These are phyloP conservation scores for Acarospora socialis DNA, from an alignment of 2,329 filamentous ascomycete species.

Conservation along the genomic window DNA sequence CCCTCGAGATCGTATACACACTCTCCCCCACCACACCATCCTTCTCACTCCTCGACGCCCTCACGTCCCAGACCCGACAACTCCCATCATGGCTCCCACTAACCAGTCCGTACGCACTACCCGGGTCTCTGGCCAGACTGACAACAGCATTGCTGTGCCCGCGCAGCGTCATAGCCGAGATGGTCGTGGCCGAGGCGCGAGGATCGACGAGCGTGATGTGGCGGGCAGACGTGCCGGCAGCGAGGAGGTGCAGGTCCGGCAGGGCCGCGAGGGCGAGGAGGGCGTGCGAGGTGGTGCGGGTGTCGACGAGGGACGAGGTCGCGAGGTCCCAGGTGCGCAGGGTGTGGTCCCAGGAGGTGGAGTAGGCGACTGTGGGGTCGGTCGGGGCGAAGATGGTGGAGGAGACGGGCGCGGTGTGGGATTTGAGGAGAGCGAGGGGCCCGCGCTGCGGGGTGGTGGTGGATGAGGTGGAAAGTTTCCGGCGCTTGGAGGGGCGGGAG, in stretches of 20 bases:
- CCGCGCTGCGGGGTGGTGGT: conserved; percentile 52
- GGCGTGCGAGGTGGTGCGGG: conserved; percentile 68
- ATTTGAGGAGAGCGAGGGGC: conserved; percentile 56
- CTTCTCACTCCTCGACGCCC: conserved; percentile 47
- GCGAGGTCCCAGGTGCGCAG: conserved; percentile 83
- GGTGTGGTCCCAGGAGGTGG: conserved; percentile 79
- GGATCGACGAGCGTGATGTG: conserved; percentile 93
- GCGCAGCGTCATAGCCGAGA: conserved; percentile 77
- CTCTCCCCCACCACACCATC: conserved; percentile 51
- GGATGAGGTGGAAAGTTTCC: conserved; percentile 52
- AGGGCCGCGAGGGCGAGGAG: conserved; percentile 68
- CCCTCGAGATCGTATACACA: conserved; percentile 62
- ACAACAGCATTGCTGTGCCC: conserved; percentile 69
- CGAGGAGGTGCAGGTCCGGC: conserved; percentile 47
- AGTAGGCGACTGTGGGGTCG: conserved; percentile 82
- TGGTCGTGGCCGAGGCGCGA: conserved; percentile 57
- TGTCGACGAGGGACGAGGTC: conserved; percentile 63
- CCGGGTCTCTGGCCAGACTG: conserved; percentile 43
- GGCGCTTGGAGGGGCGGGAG: conserved; percentile 54
- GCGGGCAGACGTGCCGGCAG: conserved; percentile 67
- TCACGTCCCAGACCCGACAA: conserved; percentile 84
- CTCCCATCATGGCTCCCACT: conserved; percentile 88
- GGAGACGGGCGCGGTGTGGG: conserved; percentile 61
- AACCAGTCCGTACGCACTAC: conserved; percentile 68
- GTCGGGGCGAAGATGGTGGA: conserved; percentile 71